These are phyloP conservation scores for Gossypium ekmanianum DNA, from an alignment of 345 rosid species.

Conservation along the genomic window DNA sequence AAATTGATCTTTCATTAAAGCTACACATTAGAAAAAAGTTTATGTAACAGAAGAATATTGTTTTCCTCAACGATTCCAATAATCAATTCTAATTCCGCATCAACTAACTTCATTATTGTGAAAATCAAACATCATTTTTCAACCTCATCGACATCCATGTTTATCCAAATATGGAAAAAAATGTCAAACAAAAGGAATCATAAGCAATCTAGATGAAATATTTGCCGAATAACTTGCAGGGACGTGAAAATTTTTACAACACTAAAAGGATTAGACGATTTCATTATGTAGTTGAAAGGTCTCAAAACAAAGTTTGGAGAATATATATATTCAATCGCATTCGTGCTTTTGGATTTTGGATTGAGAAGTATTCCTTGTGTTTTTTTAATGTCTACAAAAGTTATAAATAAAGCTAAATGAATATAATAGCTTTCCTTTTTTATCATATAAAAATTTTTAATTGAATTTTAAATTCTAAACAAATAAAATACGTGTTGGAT, in stretches of 20 bases:
- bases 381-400: conserved; percentile 22
- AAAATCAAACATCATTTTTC: no score
- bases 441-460: no score
- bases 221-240: background rate
- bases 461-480: background rate
- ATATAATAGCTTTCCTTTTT: no score
- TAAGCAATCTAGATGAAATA: background rate
- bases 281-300: background rate
- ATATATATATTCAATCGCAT: background rate
- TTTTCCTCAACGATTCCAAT: no score
- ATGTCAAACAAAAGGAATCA: background rate
- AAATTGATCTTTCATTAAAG: no score
- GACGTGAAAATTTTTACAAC: background rate
- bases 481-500: background rate
- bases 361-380: conserved; percentile 26
- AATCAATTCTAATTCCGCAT: no score
- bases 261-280: no score
- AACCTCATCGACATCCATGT: background rate
- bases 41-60: no score
- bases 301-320: conserved; percentile 5
- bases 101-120: no score
- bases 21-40: no score
- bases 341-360: conserved; percentile 17
- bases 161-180: background rate
- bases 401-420: conserved; percentile 16